Conservation (phyloP, 2,329 filamentous ascomycete species). For the Herpotrichia juniperi region DNA sequence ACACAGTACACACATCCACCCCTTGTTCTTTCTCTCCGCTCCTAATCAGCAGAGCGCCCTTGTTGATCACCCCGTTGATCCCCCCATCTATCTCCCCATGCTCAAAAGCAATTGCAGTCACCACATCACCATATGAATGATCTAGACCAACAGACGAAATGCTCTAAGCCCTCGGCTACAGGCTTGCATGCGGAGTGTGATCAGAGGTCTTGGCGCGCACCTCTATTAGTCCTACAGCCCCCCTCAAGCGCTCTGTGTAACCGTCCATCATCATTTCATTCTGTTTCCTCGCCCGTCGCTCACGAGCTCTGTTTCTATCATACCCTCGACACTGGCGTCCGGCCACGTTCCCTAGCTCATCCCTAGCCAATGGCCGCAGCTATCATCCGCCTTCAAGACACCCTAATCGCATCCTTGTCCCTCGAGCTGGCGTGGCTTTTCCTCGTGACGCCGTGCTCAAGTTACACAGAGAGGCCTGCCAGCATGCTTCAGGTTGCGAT, state of each 20-base stretch:
- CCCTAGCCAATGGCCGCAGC: slow-evolving; percentile 31
- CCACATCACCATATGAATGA: background rate
- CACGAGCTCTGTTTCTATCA: slow-evolving; percentile 26
- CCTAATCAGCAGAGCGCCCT: background rate
- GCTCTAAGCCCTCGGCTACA: slow-evolving; percentile 13
- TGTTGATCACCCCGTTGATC: too few species aligned
- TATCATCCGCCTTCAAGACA: slow-evolving; percentile 29
- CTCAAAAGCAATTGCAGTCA: background rate
- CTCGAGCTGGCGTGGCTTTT: slow-evolving; percentile 38
- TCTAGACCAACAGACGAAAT: background rate
- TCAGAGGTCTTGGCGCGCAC: slow-evolving; percentile 24
- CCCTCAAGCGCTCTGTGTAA: slow-evolving; percentile 32
- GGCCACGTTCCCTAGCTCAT: slow-evolving; percentile 35
- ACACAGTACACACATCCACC: too few species aligned
- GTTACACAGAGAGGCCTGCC: slow-evolving; percentile 35
- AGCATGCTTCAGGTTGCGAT: slow-evolving; percentile 34
- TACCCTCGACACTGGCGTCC: slow-evolving; percentile 24
- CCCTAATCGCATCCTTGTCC: slow-evolving; percentile 27
- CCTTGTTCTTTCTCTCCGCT: too few species aligned
- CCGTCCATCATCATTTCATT: slow-evolving; percentile 20
- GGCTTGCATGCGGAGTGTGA: slow-evolving; percentile 27
- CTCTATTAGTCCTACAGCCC: slow-evolving; percentile 22
- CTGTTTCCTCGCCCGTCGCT: background rate
- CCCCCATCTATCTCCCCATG: background rate
- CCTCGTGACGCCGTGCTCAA: slow-evolving; percentile 41